These are phyloP conservation scores for Biscutella laevigata DNA, from an alignment of 441 rosid genomes.

Conservation along the genomic window DNA sequence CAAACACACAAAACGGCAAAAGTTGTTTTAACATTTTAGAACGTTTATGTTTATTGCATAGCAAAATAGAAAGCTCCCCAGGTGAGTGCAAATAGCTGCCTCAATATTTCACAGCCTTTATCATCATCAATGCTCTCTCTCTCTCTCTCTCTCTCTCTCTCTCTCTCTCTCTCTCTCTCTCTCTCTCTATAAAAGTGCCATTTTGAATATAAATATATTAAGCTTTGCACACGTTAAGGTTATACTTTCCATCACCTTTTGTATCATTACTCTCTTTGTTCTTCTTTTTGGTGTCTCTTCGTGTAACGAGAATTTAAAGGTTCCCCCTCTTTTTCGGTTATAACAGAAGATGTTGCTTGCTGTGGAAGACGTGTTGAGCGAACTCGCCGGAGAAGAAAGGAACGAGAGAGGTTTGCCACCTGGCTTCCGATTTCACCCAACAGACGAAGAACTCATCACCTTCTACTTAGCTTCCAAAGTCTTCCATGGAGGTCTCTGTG, in stretches of 20 bases:
- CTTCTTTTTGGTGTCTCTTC: slow-evolving; percentile 17
- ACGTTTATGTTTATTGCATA: not conserved
- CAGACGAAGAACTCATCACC: slow-evolving; percentile 81
- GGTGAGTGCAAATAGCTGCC: slow-evolving; percentile 29
- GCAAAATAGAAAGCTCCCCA: slow-evolving; percentile 20
- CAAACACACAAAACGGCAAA: slow-evolving; percentile 22
- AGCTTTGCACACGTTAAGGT: slow-evolving; percentile 11
- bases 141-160: slow-evolving; percentile 14
- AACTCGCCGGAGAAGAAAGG: slow-evolving; percentile 47
- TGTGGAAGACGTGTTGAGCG: slow-evolving; percentile 60
- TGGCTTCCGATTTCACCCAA: slow-evolving; percentile 80
- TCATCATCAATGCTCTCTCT: not conserved
- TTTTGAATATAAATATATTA: slow-evolving; percentile 20
- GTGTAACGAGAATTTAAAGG: slow-evolving; percentile 4
- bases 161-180: no score
- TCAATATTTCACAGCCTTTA: slow-evolving; percentile 24
- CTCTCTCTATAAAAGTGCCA: slow-evolving; percentile 39
- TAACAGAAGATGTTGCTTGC: slow-evolving; percentile 34
- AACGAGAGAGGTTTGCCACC: slow-evolving; percentile 78
- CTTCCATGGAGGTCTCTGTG: slow-evolving; percentile 57
- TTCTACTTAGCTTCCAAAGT: slow-evolving; percentile 90
- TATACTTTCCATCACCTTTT: slow-evolving; percentile 14
- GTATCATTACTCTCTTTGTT: slow-evolving; percentile 20
- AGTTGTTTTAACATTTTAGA: not conserved
- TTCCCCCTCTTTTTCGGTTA: not conserved